A percentile compares a stretch with the other conserved stretches of the same genome.
Evolutionary conservation across 106 monocot species (phyloP).

Genomic region (Acanthochlamys bracteata): DNA sequence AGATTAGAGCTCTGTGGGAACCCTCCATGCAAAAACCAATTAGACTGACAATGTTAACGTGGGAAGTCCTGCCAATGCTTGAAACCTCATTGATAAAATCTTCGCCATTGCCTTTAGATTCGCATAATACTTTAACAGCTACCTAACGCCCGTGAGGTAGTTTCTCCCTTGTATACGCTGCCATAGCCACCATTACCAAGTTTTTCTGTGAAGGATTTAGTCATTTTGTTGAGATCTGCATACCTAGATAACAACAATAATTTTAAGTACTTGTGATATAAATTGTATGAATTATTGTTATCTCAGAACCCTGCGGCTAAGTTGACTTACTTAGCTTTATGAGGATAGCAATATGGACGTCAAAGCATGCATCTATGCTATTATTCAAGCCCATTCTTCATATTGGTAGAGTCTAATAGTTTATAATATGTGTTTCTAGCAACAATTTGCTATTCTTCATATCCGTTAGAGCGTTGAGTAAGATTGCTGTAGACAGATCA

Average conservation of each 20-base stretch:
- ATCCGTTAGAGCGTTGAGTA: no score
- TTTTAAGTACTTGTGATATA: neutral
- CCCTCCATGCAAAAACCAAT: constrained; percentile 29
- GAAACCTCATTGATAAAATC: constrained; percentile 33
- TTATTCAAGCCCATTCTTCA: no score
- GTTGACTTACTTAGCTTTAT: no score
- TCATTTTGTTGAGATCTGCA: constrained; percentile 17
- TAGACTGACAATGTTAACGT: constrained; percentile 28
- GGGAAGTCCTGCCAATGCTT: constrained; percentile 24
- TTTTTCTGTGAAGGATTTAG: constrained; percentile 18
- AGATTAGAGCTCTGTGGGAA: constrained; percentile 23
- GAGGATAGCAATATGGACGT: no score
- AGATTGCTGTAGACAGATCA: no score
- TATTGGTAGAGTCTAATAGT: no score
- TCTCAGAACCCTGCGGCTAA: no score
- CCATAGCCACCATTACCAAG: constrained; percentile 38
- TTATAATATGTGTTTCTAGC: no score
- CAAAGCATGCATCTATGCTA: no score
- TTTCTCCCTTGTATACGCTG: constrained; percentile 22
- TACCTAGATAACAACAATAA: neutral
- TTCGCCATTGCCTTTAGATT: constrained; percentile 14
- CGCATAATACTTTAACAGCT: constrained; percentile 30
- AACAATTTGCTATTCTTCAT: no score
- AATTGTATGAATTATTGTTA: neutral
- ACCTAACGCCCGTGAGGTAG: constrained; percentile 16